Evolutionary conservation across 352 stramenopile genomes (phyloP), one percentile per base, ranked within the genome.

Genomic region (Phytophthora podocarpi): DNA sequence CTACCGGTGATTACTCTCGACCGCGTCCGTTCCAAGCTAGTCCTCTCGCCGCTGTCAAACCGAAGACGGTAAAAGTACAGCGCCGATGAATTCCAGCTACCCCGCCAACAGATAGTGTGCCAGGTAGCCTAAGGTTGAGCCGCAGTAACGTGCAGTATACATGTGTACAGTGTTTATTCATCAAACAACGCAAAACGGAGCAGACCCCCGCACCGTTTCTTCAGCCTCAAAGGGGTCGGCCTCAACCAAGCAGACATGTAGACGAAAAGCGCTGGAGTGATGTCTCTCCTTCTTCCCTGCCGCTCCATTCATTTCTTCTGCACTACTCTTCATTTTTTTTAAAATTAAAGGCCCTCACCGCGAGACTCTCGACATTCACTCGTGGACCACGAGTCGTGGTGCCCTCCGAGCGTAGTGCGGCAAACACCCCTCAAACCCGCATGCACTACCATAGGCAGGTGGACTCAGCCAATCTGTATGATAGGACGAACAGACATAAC

Each of bases 1-100:
- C 15, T 86, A 86, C 59, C 61, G 67, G 45, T 75, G 52, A 75
- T 23, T 54, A 3, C 12, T 18, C 24, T 10, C 16, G 46, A n/a
- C n/a, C 30, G 18, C 28, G 18, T 57, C 36, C 15, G 3, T 64
- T 50, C 28, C 16, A n/a, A 50, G 42, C 52, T 45, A 64, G 43
- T 40, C 26, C 39, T 24, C 36, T 56, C 34, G 42, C 54, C 45
- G 51, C 51, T 39, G 37, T 59, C 51, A 15, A 40, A 35, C 48
- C 55, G 34, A 55, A 31, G 31, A 57, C 49, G 39, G 36, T 32
- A n/a, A n/a, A n/a, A n/a, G n/a, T 37, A 28, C 37, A 54, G 45
- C 47, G 57, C 48, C 57, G 48, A 66, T 36, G 43, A 23, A n/a
- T 55, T 51, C 42, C n/a, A 57, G 41, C 48, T 16, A 31, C 43